These are phyloP conservation scores for Alternaria tenuissima DNA, from an alignment of 2,329 filamentous ascomycete species.

Conservation along the genomic window DNA sequence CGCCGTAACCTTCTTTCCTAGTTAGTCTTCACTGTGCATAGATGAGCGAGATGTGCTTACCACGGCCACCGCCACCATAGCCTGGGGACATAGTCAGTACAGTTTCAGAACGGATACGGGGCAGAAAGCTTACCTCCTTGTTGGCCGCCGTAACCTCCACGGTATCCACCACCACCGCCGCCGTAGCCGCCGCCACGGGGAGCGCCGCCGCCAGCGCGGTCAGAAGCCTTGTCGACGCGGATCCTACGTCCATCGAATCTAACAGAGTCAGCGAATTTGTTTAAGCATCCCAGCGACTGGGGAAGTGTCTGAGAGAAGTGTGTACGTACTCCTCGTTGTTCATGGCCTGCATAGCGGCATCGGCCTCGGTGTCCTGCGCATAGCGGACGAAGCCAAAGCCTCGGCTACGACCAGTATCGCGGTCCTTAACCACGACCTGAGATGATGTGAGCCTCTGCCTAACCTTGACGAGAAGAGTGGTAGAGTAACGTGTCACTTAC, in stretches of 20 bases:
- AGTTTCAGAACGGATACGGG: not conserved
- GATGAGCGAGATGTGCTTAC: slow-evolving; percentile 31
- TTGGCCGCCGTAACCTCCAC: slow-evolving; percentile 37
- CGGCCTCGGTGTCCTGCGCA: slow-evolving; percentile 76
- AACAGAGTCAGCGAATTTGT: slow-evolving; percentile 24
- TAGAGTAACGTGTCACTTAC: slow-evolving; percentile 67
- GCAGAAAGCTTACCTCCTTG: slow-evolving; percentile 27
- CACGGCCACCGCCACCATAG: slow-evolving; percentile 42
- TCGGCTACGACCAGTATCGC: slow-evolving; percentile 93
- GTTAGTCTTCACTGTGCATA: slow-evolving; percentile 9
- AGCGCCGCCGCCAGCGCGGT: slow-evolving; percentile 67
- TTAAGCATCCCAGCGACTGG: not conserved
- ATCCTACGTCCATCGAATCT: slow-evolving; percentile 95
- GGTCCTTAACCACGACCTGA: slow-evolving; percentile 96
- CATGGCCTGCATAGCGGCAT: slow-evolving; percentile 79
- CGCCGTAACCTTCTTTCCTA: slow-evolving; percentile 21
- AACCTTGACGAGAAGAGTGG: not conserved
- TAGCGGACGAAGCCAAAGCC: slow-evolving; percentile 98
- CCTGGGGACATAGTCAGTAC: slow-evolving; percentile 18
- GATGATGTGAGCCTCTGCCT: slow-evolving; percentile 26
- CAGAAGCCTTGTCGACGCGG: slow-evolving; percentile 93
- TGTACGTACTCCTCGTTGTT: slow-evolving; percentile 80
- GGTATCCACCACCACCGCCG: slow-evolving; percentile 38
- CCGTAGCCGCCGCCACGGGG: slow-evolving; percentile 47
- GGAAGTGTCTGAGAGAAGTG: not conserved